phyloP scores from a whole-genome alignment of 352 stramenopile genomes.

The Peronospora destructor region DNA sequence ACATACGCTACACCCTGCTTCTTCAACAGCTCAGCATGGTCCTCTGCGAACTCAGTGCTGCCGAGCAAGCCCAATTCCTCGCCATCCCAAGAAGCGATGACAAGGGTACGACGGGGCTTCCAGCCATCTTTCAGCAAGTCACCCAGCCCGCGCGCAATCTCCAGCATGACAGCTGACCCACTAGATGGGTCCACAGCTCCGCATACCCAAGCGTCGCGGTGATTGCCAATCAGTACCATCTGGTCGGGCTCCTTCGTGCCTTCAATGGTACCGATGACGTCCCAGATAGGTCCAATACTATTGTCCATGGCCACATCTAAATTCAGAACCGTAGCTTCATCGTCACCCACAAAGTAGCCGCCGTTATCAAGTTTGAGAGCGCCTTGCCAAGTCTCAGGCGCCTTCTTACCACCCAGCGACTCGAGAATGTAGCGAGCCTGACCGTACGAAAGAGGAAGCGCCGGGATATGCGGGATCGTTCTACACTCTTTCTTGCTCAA shows the following conservation, averaged over 20 bases:
- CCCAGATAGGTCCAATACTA: slow-evolving; percentile 53
- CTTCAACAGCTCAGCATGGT: slow-evolving; percentile 41
- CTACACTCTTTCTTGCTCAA: slow-evolving; percentile 40
- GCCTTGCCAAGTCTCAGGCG: slow-evolving; percentile 52
- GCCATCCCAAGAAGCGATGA: slow-evolving; percentile 79
- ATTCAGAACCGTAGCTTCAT: slow-evolving; percentile 49
- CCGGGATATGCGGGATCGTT: slow-evolving; percentile 31
- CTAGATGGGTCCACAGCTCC: slow-evolving; percentile 53
- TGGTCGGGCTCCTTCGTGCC: slow-evolving; percentile 49
- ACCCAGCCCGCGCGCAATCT: slow-evolving; percentile 73
- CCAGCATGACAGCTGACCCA: slow-evolving; percentile 70
- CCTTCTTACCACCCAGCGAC: slow-evolving; percentile 50
- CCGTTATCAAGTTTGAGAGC: slow-evolving; percentile 41
- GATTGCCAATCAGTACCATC: slow-evolving; percentile 84
- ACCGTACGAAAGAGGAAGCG: slow-evolving; percentile 70
- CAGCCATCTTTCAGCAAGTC: slow-evolving; percentile 59
- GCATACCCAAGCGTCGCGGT: slow-evolving; percentile 87
- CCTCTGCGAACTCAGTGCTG: slow-evolving; percentile 61
- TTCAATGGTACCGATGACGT: slow-evolving; percentile 49
- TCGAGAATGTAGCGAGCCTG: slow-evolving; percentile 75
- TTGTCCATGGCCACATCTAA: slow-evolving; percentile 77
- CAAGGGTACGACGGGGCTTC: slow-evolving; percentile 72
- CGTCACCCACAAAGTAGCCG: slow-evolving; percentile 70
- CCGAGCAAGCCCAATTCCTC: slow-evolving; percentile 76
- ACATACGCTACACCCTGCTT: slow-evolving; percentile 62